Evolutionary conservation across 371 early-diverging fungal genomes (phyloP), one percentile per base, ranked within the genome.

Genomic region (Zychaea mexicana): DNA sequence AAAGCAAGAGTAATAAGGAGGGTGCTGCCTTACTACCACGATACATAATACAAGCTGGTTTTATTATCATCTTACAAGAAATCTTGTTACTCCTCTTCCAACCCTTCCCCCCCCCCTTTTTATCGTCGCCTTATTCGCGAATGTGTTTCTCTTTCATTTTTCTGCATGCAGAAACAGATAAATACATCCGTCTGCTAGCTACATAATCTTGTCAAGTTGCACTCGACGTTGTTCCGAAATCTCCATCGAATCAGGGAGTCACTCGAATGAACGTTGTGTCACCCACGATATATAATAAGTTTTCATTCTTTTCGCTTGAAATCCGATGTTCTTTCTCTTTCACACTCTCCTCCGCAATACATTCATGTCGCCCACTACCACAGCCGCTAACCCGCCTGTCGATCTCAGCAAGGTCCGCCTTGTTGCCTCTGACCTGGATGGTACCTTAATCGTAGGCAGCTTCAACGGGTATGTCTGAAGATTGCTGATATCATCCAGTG

Each of bases 361-460:
- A 36, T 9, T 38, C 38, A 61, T 61, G 61, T 19, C 61, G 24
- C 61, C 61, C 15, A 56, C 55, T 8, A 30, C 13, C 9, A 58
- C 52, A n/a, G n/a, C n/a, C 42, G 30, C 9, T 21, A 28, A 31
- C 27, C 33, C 27, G 15, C 47, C 55, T 31, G 32, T 49, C 19
- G 59, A 61, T 52, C 52, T 58, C 22, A 49, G 33, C 38, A 52
- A 39, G 24, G 49, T 78, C 22, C 66, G 65, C 1, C 38, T 78
- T 38, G 69, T 78, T n/a, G 73, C 78, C 30, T 78, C 78, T 31
- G 78, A 78, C 33, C 57, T 78, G 28, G 78, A 78, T 58, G 78
- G 78, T 21, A 78, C 78, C 28, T 56, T 78, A 22, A 61, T 72
- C 21, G 65, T 67, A 17, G 71, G 69, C 52, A 33, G 49, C 10